These are phyloP conservation scores for Kluyveromyces wickerhamii DNA, from an alignment of 805 yeast genomes.

Conservation along the genomic window DNA sequence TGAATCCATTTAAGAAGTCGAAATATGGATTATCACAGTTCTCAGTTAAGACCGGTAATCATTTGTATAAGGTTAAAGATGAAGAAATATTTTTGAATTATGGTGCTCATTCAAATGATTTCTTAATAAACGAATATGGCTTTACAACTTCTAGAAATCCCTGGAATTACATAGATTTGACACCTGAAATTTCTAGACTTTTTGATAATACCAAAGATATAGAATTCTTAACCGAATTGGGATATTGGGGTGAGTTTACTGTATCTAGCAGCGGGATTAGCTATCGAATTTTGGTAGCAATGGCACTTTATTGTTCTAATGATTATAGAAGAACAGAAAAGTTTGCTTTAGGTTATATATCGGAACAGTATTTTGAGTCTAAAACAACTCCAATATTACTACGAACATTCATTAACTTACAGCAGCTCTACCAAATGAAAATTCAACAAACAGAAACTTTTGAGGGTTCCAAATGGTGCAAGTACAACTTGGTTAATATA, in stretches of 20 bases:
- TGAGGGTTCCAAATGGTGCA: slow-evolving; percentile 5
- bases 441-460: background rate
- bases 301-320: slow-evolving; percentile 40
- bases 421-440: background rate
- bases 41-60: slow-evolving; percentile 23
- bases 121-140: slow-evolving; percentile 80
- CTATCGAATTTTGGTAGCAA: slow-evolving; percentile 67
- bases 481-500: slow-evolving; percentile 12
- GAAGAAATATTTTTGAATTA: slow-evolving; percentile 69
- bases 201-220: slow-evolving; percentile 32
- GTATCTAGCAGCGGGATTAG: slow-evolving; percentile 46
- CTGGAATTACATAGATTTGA: slow-evolving; percentile 67
- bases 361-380: slow-evolving; percentile 23
- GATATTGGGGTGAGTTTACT: slow-evolving; percentile 72
- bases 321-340: slow-evolving; percentile 21
- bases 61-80: slow-evolving; percentile 14
- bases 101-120: slow-evolving; percentile 85
- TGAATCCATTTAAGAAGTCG: slow-evolving; percentile 41
- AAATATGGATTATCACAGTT: slow-evolving; percentile 26
- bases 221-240: slow-evolving; percentile 40
- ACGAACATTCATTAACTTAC: slow-evolving; percentile 2
- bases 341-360: slow-evolving; percentile 21
- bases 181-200: slow-evolving; percentile 33
- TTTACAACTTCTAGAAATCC: slow-evolving; percentile 50
- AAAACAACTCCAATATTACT: slow-evolving; percentile 7